Evolutionary conservation across 306 rosid species (phyloP).

Genomic region (Vigna hirtella): DNA sequence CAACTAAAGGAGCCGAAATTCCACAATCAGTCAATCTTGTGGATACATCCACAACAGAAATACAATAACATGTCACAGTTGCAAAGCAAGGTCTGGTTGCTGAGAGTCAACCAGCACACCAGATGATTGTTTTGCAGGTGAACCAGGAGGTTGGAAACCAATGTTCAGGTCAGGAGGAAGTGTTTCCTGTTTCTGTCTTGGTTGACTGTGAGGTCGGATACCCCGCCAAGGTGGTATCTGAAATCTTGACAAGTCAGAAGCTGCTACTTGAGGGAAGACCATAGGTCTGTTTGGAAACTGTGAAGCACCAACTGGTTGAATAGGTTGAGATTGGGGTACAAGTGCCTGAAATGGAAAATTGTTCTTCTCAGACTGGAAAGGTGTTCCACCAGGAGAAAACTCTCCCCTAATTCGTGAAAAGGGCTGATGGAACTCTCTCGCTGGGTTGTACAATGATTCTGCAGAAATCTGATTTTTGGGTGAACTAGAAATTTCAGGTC

Average conservation of each 20-base stretch:
- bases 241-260: constrained; percentile 81
- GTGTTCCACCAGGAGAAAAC: constrained; percentile 67
- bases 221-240: constrained; percentile 79
- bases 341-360: constrained; percentile 72
- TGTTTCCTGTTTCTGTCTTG: constrained; percentile 79
- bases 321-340: constrained; percentile 64
- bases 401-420: constrained; percentile 64
- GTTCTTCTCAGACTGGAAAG: constrained; percentile 69
- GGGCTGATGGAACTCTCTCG: constrained; percentile 71
- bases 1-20: constrained; percentile 42
- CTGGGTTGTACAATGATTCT: constrained; percentile 77
- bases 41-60: constrained; percentile 48
- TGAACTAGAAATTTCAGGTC: constrained; percentile 63
- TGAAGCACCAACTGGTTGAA: constrained; percentile 58
- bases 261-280: constrained; percentile 75
- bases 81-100: constrained; percentile 99
- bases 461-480: constrained; percentile 75
- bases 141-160: constrained; percentile 90
- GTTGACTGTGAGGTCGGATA: constrained; percentile 65
- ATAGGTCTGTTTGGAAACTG: constrained; percentile 71
- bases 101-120: constrained; percentile 87
- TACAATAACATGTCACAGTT: constrained; percentile 71
- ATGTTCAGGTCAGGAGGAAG: constrained; percentile 98
- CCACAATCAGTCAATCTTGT: constrained; percentile 40
- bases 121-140: constrained; percentile 91